A percentile compares a stretch with the other conserved stretches of the same genome.
phyloP scores from a whole-genome alignment of 2,329 filamentous ascomycete species.

The Curvularia eragrostidis region DNA sequence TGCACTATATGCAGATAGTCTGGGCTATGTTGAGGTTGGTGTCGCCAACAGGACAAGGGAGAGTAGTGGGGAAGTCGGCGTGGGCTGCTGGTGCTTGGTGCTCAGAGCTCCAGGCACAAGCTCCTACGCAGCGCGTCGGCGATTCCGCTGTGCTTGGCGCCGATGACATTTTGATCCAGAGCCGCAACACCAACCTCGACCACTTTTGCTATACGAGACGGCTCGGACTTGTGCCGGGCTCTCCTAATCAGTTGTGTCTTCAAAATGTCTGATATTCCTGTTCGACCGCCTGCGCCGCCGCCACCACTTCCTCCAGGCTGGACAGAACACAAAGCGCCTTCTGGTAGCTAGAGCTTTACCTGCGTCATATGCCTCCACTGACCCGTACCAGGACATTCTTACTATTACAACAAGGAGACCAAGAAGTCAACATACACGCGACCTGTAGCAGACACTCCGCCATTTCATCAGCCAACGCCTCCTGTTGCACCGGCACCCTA shows the following conservation, averaged over 20 bases:
- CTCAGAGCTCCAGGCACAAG: constrained; percentile 49
- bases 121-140: constrained; percentile 43
- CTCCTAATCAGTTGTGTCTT: neutral
- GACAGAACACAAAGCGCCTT: constrained; percentile 92
- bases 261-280: constrained; percentile 40
- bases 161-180: constrained; percentile 37
- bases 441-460: constrained; percentile 54
- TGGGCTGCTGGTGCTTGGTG: constrained; percentile 35
- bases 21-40: constrained; percentile 9
- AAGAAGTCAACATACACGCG: constrained; percentile 88
- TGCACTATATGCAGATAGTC: constrained; percentile 18
- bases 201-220: constrained; percentile 4
- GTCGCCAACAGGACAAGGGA: constrained; percentile 21
- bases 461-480: constrained; percentile 7
- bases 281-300: constrained; percentile 40
- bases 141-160: constrained; percentile 34
- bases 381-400: constrained; percentile 69
- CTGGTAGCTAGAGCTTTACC: constrained; percentile 55
- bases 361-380: constrained; percentile 29
- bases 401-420: constrained; percentile 84
- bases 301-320: constrained; percentile 78
- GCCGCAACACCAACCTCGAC: constrained; percentile 24
- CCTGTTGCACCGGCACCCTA: constrained; percentile 13
- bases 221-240: neutral
- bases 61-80: constrained; percentile 32